phyloP scores from a whole-genome alignment of 1,139 yeast genomes.

The Protomyces lactucae-debilis region DNA sequence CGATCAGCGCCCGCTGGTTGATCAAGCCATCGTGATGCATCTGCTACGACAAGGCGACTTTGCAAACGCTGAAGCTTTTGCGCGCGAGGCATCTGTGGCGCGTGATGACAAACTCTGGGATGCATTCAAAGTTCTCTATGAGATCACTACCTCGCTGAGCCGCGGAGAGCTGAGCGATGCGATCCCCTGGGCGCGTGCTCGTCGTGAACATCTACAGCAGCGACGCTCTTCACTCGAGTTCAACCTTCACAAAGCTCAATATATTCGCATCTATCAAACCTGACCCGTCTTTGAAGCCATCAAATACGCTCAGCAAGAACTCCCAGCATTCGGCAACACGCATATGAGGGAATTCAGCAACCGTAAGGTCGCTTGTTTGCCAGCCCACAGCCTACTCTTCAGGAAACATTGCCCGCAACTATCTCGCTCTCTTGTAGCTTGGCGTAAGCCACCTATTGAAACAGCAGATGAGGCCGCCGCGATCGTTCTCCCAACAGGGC shows the following conservation, averaged over 20 bases:
- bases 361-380: conserved; percentile 42
- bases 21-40: conserved; percentile 44
- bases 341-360: conserved; percentile 50
- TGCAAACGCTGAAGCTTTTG: conserved; percentile 40
- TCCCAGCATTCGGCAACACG: conserved; percentile 45
- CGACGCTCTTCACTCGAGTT: conserved; percentile 51
- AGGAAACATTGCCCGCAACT: conserved; percentile 55
- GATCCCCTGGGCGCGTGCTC: conserved; percentile 43
- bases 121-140: conserved; percentile 41
- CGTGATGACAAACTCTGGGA: conserved; percentile 38
- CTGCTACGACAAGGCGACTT: conserved; percentile 46
- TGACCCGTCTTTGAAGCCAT: conserved; percentile 43
- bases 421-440: conserved; percentile 58
- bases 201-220: conserved; percentile 35
- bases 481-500: conserved; percentile 53
- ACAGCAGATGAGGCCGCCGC: conserved; percentile 65
- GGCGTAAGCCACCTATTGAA: conserved; percentile 66
- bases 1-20: conserved; percentile 8
- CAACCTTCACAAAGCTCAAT: conserved; percentile 60
- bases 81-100: conserved; percentile 39
- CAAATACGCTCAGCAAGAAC: conserved; percentile 52
- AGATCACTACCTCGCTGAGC: conserved; percentile 39
- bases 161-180: conserved; percentile 41
- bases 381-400: background rate
- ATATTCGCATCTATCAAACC: conserved; percentile 39